phyloP scores from a whole-genome alignment of 2,329 filamentous ascomycete species.

The Mycosphaerella arachidis region DNA sequence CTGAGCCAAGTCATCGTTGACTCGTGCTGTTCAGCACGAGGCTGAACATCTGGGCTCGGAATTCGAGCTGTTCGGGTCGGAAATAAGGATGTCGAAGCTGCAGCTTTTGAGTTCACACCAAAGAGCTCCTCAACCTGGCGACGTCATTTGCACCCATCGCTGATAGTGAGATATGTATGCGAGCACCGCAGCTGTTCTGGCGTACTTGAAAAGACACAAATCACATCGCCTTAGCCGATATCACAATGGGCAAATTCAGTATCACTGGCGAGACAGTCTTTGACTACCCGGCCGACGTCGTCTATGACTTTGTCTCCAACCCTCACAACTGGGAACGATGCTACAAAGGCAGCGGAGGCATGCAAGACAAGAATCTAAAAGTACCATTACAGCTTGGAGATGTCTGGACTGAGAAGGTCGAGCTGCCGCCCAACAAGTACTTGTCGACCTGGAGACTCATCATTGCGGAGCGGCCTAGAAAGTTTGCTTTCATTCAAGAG shows the following conservation, averaged over 20 bases:
- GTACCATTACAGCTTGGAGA: constrained; percentile 9
- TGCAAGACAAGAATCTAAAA: constrained; percentile 7
- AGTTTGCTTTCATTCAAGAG: constrained; percentile 11
- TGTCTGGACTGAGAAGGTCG: constrained; percentile 10
- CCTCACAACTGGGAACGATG: constrained; percentile 7
- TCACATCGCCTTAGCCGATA: not conserved
- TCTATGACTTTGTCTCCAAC: constrained; percentile 9
- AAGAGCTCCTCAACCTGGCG: not conserved
- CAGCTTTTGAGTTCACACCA: not conserved
- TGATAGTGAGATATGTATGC: not conserved
- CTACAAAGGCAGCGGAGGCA: constrained; percentile 16
- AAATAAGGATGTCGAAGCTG: not conserved
- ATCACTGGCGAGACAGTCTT: constrained; percentile 7
- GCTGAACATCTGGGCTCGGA: not conserved
- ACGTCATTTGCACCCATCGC: not conserved
- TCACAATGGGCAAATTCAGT: constrained; percentile 7
- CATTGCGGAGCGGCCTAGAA: constrained; percentile 7
- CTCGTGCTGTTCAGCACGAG: not conserved
- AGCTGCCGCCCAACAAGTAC: constrained; percentile 12
- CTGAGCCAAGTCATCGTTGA: not conserved
- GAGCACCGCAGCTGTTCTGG: not conserved
- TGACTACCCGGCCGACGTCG: constrained; percentile 1
- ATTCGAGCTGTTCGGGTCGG: not conserved
- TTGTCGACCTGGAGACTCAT: constrained; percentile 10
- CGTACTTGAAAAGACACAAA: not conserved